Percentiles rank a stretch among this genome's conserved stretches.
phyloP scores from a whole-genome alignment of 2,329 filamentous ascomycete species.

The Dothideomycetes sp. region DNA sequence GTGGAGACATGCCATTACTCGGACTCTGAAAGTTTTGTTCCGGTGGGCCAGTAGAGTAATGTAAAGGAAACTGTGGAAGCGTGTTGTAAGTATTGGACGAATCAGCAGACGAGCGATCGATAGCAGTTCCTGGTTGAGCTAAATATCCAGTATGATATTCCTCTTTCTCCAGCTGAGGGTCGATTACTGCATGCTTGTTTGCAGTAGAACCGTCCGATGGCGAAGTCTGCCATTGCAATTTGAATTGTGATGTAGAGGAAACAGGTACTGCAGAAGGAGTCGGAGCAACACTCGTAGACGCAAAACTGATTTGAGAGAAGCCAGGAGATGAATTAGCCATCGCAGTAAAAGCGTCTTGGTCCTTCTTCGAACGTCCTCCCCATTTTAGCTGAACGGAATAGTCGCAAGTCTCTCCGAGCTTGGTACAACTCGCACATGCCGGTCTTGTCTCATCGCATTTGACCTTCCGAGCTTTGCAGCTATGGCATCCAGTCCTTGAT shows the following conservation, averaged over 20 bases:
- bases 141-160: not conserved
- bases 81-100: not conserved
- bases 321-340: slow-evolving; percentile 1
- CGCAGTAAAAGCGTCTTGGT: slow-evolving; percentile 26
- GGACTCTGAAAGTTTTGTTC: slow-evolving; percentile 4
- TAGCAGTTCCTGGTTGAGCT: not conserved
- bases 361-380: slow-evolving; percentile 59
- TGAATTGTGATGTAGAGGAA: too few relatives aligned
- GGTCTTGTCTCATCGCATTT: slow-evolving; percentile 77
- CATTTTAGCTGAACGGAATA: slow-evolving; percentile 75
- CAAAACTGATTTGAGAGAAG: slow-evolving; percentile 4
- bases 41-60: not conserved
- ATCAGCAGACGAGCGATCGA: not conserved
- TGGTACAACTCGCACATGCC: slow-evolving; percentile 61
- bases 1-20: not conserved
- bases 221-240: not conserved
- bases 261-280: too few relatives aligned
- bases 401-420: slow-evolving; percentile 64
- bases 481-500: slow-evolving; percentile 63
- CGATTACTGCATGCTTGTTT: not conserved
- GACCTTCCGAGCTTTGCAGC: slow-evolving; percentile 68
- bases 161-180: not conserved
- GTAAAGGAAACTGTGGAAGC: slow-evolving; percentile 5
- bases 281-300: too few relatives aligned
- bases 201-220: not conserved